A percentile compares a stretch with the other conserved stretches of the same genome.
Conservation (phyloP, 2,329 filamentous ascomycete genomes). For the Sclerotinia minor region DNA sequence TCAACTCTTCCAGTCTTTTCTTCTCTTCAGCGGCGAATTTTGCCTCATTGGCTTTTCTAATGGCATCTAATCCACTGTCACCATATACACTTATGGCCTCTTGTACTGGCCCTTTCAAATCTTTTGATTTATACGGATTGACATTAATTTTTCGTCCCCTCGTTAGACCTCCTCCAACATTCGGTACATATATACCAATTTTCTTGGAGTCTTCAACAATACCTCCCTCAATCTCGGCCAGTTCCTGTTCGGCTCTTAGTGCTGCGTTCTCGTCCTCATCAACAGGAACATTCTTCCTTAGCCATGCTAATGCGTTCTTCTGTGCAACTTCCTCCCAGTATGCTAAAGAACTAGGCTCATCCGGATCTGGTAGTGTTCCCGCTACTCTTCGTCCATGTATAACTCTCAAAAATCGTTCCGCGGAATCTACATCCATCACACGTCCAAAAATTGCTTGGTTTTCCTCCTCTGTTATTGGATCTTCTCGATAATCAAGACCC, state of each 20-base stretch:
- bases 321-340: slow-evolving; percentile 43
- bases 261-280: slow-evolving; percentile 63
- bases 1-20: slow-evolving; percentile 45
- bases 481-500: slow-evolving; percentile 55
- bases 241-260: slow-evolving; percentile 62
- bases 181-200: slow-evolving; percentile 38
- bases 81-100: slow-evolving; percentile 55
- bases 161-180: slow-evolving; percentile 27
- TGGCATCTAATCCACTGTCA: slow-evolving; percentile 55
- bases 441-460: slow-evolving; percentile 53
- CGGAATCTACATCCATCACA: slow-evolving; percentile 47
- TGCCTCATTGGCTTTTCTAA: slow-evolving; percentile 54
- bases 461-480: slow-evolving; percentile 52
- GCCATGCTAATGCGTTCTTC: slow-evolving; percentile 53
- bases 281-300: slow-evolving; percentile 56
- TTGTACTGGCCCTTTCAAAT: background rate
- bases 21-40: slow-evolving; percentile 50
- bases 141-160: slow-evolving; percentile 16
- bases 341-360: slow-evolving; percentile 40
- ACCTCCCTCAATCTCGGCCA: slow-evolving; percentile 52
- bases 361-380: slow-evolving; percentile 62
- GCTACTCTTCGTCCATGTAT: slow-evolving; percentile 64
- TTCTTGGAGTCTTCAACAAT: slow-evolving; percentile 39
- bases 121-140: slow-evolving; percentile 9
- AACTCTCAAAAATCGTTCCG: slow-evolving; percentile 57